A percentile compares a stretch with the other conserved stretches of the same genome.
Evolutionary conservation across 345 rosid species (phyloP).

Genomic region (Dovyalis caffra): DNA sequence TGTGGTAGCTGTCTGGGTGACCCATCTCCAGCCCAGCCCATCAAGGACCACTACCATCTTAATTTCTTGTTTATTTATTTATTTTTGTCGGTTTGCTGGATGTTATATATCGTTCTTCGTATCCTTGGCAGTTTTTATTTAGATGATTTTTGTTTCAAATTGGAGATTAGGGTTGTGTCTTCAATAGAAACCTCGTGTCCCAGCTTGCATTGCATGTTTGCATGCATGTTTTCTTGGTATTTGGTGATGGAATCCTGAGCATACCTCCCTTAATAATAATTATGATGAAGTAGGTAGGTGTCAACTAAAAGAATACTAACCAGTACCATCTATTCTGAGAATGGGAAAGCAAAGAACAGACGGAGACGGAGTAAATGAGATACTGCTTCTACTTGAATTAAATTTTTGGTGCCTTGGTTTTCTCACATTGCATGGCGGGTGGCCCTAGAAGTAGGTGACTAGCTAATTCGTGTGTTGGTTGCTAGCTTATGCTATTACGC

Average conservation of each 20-base stretch:
- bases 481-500: neutral
- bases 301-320: neutral
- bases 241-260: neutral
- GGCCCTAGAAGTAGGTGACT: neutral
- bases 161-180: neutral
- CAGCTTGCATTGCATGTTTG: neutral
- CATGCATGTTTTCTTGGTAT: neutral
- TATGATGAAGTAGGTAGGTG: neutral
- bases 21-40: neutral
- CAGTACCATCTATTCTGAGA: neutral
- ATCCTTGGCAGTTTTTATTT: neutral
- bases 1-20: neutral
- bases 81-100: neutral
- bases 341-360: neutral
- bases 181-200: neutral
- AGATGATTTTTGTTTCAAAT: neutral
- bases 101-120: neutral
- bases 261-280: neutral
- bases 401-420: neutral
- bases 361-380: neutral
- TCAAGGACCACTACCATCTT: neutral
- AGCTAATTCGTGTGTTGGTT: neutral
- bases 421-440: neutral
- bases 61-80: neutral
- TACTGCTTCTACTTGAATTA: neutral